A percentile compares a stretch with the other conserved stretches of the same genome.
Conservation (phyloP, 768 basidiomycete species). For the Phaeolepiota aurea region DNA sequence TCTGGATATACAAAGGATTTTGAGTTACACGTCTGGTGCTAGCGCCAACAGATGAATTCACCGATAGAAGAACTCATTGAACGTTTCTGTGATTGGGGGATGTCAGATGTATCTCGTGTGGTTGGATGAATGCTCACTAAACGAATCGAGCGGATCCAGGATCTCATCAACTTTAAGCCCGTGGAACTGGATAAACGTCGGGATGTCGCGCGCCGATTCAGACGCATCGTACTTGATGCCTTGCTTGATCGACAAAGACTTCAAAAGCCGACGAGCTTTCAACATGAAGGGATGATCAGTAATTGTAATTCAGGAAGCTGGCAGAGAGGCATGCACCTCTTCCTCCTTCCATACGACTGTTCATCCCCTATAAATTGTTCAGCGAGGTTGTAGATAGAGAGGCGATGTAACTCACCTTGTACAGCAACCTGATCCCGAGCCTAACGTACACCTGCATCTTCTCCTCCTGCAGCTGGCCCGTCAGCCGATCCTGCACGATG, state of each 20-base stretch:
- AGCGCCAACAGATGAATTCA: constrained; percentile 11
- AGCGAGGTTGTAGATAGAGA: neutral
- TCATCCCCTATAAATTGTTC: constrained; percentile 50
- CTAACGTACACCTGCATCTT: constrained; percentile 96
- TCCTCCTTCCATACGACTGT: constrained; percentile 81
- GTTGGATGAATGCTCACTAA: constrained; percentile 43
- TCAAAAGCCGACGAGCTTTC: constrained; percentile 75
- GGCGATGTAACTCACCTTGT: constrained; percentile 43
- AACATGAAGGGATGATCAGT: no score
- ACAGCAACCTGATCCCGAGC: constrained; percentile 85
- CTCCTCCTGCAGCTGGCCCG: constrained; percentile 91
- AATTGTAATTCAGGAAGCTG: no score
- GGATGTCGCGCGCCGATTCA: constrained; percentile 78
- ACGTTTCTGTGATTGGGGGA: constrained; percentile 50
- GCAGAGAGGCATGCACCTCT: constrained; percentile 64
- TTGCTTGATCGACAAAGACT: constrained; percentile 88
- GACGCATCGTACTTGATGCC: constrained; percentile 88
- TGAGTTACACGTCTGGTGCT: neutral
- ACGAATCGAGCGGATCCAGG: constrained; percentile 72
- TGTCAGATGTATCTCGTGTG: neutral
- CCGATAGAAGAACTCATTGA: constrained; percentile 91
- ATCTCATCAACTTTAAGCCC: constrained; percentile 78
- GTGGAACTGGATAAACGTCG: constrained; percentile 85
- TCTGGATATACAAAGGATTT: constrained; percentile 25
- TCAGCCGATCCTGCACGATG: constrained; percentile 89